phyloP scores from a whole-genome alignment of 108 stramenopile genomes.

The Skeletonema potamos region DNA sequence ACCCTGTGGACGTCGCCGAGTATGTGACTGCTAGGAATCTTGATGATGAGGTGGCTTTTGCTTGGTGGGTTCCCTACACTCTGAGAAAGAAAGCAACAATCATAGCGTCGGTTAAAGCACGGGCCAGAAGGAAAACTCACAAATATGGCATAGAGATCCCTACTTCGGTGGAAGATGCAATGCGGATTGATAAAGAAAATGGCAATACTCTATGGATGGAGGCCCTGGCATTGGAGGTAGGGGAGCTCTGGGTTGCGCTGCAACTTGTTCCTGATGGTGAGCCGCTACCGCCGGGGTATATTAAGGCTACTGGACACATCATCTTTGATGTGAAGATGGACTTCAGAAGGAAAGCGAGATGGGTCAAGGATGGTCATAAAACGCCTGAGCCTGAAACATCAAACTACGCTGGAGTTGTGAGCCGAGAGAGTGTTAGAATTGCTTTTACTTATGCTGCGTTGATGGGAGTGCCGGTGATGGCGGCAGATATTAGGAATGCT shows the following conservation, averaged over 20 bases:
- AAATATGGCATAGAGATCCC: constrained; percentile 61
- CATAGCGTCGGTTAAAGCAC: constrained; percentile 15
- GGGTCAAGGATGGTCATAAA: constrained; percentile 44
- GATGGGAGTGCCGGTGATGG: constrained; percentile 26
- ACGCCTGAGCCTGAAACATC: background rate
- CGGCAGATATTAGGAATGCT: constrained; percentile 32
- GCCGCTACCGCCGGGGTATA: constrained; percentile 10
- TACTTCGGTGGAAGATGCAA: constrained; percentile 40
- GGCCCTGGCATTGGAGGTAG: constrained; percentile 55
- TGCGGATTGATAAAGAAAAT: constrained; percentile 43
- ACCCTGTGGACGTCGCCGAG: constrained; percentile 57
- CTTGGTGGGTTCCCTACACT: constrained; percentile 53
- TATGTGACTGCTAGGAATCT: constrained; percentile 41
- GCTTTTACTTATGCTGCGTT: constrained; percentile 32
- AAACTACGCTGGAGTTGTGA: constrained; percentile 48
- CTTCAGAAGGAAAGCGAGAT: background rate
- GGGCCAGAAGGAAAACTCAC: background rate
- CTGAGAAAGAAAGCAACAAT: constrained; percentile 25
- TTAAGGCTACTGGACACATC: constrained; percentile 14
- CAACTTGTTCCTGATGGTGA: constrained; percentile 2
- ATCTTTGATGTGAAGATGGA: constrained; percentile 30
- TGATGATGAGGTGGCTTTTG: constrained; percentile 46
- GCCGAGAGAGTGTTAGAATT: constrained; percentile 38
- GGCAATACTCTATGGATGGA: constrained; percentile 47
- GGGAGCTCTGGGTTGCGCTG: constrained; percentile 41